phyloP scores from a whole-genome alignment of 257 asterid species.

The Nemophila menziesii region DNA sequence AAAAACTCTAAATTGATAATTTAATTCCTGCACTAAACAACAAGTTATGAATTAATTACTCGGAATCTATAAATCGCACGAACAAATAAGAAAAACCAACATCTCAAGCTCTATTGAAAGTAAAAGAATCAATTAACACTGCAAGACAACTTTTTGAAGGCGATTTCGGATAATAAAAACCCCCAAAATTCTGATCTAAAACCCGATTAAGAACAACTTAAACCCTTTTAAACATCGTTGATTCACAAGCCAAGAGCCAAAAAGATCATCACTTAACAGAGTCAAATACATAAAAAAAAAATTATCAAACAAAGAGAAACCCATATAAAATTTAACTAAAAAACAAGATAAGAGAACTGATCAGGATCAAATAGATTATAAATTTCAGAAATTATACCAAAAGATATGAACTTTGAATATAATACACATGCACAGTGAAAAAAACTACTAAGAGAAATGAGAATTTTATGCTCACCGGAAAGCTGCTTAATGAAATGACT shows the following conservation, averaged over 20 bases:
- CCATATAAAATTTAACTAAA: not conserved
- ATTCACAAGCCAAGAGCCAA: not conserved
- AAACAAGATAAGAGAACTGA: not conserved
- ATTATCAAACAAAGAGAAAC: not conserved
- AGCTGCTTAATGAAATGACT: not conserved
- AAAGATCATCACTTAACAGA: not conserved
- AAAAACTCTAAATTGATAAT: slow-evolving; percentile 6
- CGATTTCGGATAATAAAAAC: not conserved
- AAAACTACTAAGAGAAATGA: not conserved
- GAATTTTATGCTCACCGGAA: not conserved
- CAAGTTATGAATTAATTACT: not conserved
- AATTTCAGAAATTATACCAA: too few relatives aligned
- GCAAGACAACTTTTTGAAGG: not conserved
- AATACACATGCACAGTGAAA: not conserved
- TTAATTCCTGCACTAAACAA: not conserved
- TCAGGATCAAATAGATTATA: not conserved
- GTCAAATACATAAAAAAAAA: slow-evolving; percentile 3
- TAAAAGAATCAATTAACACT: too few relatives aligned
- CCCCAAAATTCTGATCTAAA: not conserved
- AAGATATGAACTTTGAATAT: not conserved
- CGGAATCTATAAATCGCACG: too few relatives aligned
- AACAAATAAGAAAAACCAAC: too few relatives aligned
- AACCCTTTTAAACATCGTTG: too few relatives aligned
- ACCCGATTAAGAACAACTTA: too few relatives aligned
- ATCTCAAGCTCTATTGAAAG: too few relatives aligned